These are phyloP conservation scores for Terfezia claveryi DNA, from an alignment of 495 filamentous ascomycete genomes.

Conservation along the genomic window DNA sequence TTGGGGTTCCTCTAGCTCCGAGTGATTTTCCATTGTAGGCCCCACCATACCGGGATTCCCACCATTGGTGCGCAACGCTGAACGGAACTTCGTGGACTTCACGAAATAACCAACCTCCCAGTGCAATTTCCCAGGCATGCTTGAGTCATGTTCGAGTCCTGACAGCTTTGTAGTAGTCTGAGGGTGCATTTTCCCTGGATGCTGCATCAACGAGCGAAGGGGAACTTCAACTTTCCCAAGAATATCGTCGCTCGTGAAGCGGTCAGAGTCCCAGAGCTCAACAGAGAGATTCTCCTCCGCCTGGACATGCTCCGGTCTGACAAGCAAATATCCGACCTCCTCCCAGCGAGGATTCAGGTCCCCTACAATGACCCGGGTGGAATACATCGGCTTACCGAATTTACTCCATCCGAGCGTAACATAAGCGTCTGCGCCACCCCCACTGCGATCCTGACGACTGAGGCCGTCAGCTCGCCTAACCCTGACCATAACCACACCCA, in stretches of 20 bases:
- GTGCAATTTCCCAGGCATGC: conserved; percentile 41
- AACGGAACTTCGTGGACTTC: conserved; percentile 54
- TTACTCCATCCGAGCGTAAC: conserved; percentile 56
- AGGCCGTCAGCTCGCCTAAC: conserved; percentile 44
- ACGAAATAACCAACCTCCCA: conserved; percentile 54
- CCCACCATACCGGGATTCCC: conserved; percentile 51
- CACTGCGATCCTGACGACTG: conserved; percentile 36
- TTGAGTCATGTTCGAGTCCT: conserved; percentile 35
- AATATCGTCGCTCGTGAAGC: conserved; percentile 46
- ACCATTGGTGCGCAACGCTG: conserved; percentile 65
- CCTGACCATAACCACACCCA: conserved; percentile 40
- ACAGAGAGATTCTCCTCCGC: conserved; percentile 44
- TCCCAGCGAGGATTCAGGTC: conserved; percentile 46
- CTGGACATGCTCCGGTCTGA: conserved; percentile 46
- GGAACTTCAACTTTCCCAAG: conserved; percentile 41
- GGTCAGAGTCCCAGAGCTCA: conserved; percentile 53
- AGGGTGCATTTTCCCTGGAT: conserved; percentile 76
- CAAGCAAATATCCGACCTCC: conserved; percentile 41
- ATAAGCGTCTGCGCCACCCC: conserved; percentile 38
- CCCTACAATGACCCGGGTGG: conserved; percentile 37
- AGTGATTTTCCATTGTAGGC: conserved; percentile 42
- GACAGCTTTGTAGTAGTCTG: conserved; percentile 41
- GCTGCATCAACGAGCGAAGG: conserved; percentile 77
- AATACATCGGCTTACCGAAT: conserved; percentile 44
- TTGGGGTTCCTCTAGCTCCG: conserved; percentile 71